A percentile compares a stretch with the other conserved stretches of the same genome.
phyloP scores from a whole-genome alignment of 345 rosid genomes.

The Arabidopsis thaliana region DNA sequence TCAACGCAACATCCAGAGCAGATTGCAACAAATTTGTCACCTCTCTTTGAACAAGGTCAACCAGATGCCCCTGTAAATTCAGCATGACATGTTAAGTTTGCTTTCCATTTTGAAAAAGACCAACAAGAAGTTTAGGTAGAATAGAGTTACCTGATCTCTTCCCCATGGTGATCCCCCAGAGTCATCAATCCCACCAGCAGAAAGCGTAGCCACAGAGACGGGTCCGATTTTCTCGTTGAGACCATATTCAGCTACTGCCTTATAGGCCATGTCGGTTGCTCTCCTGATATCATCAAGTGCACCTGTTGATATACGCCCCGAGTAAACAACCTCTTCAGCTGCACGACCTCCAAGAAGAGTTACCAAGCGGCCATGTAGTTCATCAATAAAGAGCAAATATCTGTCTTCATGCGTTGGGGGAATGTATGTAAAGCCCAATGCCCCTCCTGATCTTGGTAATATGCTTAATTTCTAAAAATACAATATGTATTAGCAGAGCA shows the following conservation, averaged over 20 bases:
- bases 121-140: background rate
- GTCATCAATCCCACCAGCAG: constrained; percentile 90
- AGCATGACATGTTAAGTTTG: background rate
- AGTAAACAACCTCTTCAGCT: constrained; percentile 91
- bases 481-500: background rate
- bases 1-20: constrained; percentile 70
- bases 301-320: constrained; percentile 93
- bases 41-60: constrained; percentile 90
- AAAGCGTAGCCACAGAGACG: constrained; percentile 79
- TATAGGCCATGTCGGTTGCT: constrained; percentile 95
- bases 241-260: constrained; percentile 98
- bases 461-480: constrained; percentile 85
- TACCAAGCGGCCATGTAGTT: constrained; percentile 90
- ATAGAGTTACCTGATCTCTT: constrained; percentile 76
- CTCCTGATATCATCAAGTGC: constrained; percentile 96
- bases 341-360: constrained; percentile 99
- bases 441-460: constrained; percentile 97
- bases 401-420: constrained; percentile 90
- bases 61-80: constrained; percentile 72
- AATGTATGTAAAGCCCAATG: constrained; percentile 87
- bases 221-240: constrained; percentile 89
- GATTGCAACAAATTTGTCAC: constrained; percentile 78
- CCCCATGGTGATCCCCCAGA: constrained; percentile 81
- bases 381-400: constrained; percentile 92
- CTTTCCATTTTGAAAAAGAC: constrained; percentile 18